These are phyloP conservation scores for Talaromyces pinophilus DNA, from an alignment of 2,329 filamentous ascomycete species.

Conservation along the genomic window DNA sequence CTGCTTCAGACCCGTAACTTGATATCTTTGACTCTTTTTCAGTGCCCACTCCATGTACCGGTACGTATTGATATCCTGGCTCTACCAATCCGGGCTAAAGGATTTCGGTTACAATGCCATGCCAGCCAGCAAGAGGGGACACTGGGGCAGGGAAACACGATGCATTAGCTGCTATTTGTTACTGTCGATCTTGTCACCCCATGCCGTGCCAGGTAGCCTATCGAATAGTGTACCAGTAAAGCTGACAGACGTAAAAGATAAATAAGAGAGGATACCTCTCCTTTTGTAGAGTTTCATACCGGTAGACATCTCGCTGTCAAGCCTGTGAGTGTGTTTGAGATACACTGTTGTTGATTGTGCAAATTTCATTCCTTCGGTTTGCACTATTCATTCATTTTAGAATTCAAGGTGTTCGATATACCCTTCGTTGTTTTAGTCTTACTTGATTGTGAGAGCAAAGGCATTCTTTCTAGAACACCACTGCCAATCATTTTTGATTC, in stretches of 20 bases:
- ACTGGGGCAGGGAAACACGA: not conserved
- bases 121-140: not conserved
- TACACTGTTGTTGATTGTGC: not conserved
- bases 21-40: not conserved
- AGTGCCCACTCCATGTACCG: not conserved
- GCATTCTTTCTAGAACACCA: conserved; percentile 5
- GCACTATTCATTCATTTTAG: not conserved
- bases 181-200: conserved; percentile 14
- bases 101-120: conserved; percentile 8
- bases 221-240: not conserved
- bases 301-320: conserved; percentile 7
- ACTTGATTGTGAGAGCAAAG: not conserved
- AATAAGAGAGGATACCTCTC: not conserved
- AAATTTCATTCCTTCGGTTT: conserved; percentile 11
- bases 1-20: not conserved
- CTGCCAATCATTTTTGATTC: not conserved
- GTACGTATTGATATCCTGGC: not conserved
- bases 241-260: not conserved
- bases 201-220: not conserved
- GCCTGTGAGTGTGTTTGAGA: conserved; percentile 3
- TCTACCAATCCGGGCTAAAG: not conserved
- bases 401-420: conserved; percentile 21
- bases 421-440: not conserved
- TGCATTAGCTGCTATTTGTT: conserved; percentile 12
- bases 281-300: not conserved